Base-by-base conservation (phyloP, 345 rosid species). In the Carallia brachiata region DNA sequence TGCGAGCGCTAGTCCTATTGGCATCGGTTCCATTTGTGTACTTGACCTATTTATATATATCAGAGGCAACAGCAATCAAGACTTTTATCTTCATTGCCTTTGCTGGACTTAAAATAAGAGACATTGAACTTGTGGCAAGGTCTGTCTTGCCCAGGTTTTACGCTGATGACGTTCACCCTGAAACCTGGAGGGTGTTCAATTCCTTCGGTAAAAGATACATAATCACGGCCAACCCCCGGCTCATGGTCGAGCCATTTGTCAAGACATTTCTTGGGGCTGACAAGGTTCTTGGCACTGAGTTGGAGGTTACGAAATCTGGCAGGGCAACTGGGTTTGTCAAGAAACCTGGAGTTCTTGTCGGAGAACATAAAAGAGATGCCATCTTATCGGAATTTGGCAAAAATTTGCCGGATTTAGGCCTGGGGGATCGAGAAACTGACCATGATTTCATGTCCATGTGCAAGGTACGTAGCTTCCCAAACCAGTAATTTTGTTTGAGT, bases 211-310 rank as follows among this genome's bases (percentile, higher is more conserved):
- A 80, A 70, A 78, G 96, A 18, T 90, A 83, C 66, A 76, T 95
- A 3, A 72, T 95, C 7, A 90, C 99, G 5, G 97, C 93, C 1
- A 89, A 74, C 77, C 99, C 98, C 2, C 78, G 93, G 52, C 73
- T 95, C 36, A 86, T 95, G 97, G 91, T 89, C 34, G 99, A 95
- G 54, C 99, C 90, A 17, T 95, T 92, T 67, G 94, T 66, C 12
- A 89, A 86, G 77, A 68, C 77, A 1, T 88, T 82, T 66, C 69
- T 95, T 2, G 97, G 97, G 8, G 97, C 82, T 1, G 97, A 92
- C 34, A 85, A 85, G 75, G 97, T 92, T 68, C 75, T 95, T 23
- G 99, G 99, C 39, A 90, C 96, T 1, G 97, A 92, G 60, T 68
- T 95, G 2, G 82, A 86, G 62, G 88, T 85, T 27, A 62, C 97